phyloP scores from a whole-genome alignment of 1,284 basidiomycete genomes.

The Phellinidium pouzarii region DNA sequence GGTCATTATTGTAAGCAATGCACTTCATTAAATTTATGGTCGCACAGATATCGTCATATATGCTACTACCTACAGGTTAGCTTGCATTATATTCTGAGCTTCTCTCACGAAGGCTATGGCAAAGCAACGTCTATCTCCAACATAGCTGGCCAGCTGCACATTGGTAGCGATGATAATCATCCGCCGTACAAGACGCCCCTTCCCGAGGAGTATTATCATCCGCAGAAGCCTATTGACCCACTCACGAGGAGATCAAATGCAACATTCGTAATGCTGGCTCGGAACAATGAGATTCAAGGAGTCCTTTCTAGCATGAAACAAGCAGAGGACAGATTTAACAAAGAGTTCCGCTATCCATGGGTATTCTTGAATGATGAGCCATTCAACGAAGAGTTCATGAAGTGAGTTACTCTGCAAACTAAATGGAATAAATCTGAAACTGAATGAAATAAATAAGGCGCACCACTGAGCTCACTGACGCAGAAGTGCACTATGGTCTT shows the following conservation, averaged over 20 bases:
- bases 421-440: background rate
- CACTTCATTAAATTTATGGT: background rate
- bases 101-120: constrained; percentile 65
- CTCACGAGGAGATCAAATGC: constrained; percentile 70
- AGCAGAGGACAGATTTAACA: constrained; percentile 80
- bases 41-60: background rate
- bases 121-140: constrained; percentile 53
- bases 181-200: constrained; percentile 49
- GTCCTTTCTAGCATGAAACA: constrained; percentile 72
- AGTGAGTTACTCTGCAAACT: constrained; percentile 32
- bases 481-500: constrained; percentile 72
- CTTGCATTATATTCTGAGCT: constrained; percentile 65
- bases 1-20: constrained; percentile 51
- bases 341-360: constrained; percentile 79
- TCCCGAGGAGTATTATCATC: constrained; percentile 50
- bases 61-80: constrained; percentile 42
- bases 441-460: constrained; percentile 37
- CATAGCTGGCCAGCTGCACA: constrained; percentile 40
- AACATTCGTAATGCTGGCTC: constrained; percentile 78
- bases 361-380: constrained; percentile 81
- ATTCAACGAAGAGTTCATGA: constrained; percentile 75
- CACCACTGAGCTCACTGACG: constrained; percentile 57
- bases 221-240: constrained; percentile 30
- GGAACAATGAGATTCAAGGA: constrained; percentile 74
- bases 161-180: constrained; percentile 26